Conservation (phyloP, 495 filamentous ascomycete genomes). For the Tuber indicum region DNA sequence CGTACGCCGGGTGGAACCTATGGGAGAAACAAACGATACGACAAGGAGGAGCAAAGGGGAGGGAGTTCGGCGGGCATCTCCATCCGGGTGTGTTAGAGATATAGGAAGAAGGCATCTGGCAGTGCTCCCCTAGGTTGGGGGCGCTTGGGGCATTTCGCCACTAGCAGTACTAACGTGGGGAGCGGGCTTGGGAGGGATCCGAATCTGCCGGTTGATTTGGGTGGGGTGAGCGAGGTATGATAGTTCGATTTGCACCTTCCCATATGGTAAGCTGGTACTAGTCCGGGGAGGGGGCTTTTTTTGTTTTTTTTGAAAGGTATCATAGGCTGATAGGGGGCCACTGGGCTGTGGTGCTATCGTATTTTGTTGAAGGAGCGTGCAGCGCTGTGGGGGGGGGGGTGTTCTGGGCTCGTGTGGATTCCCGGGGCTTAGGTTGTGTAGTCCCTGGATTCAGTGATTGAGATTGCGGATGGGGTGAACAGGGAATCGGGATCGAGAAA, state of each 20-base stretch:
- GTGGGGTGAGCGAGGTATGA: slow-evolving; percentile 22
- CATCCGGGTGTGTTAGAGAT: too few species aligned
- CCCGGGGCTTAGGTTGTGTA: too few species aligned
- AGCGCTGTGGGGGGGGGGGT: slow-evolving; percentile 20
- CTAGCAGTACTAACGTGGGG: not conserved
- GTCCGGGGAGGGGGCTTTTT: too few species aligned
- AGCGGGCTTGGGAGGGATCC: slow-evolving; percentile 9
- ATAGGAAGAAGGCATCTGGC: too few species aligned
- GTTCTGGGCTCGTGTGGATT: not conserved
- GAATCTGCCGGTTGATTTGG: slow-evolving; percentile 14
- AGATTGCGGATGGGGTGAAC: not conserved
- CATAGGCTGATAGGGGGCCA: not conserved
- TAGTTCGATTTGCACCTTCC: slow-evolving; percentile 28
- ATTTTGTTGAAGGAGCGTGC: slow-evolving; percentile 26
- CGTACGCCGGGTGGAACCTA: too few species aligned
- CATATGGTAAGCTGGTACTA: slow-evolving; percentile 19
- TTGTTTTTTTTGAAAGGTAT: not conserved
- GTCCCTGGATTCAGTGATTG: too few species aligned
- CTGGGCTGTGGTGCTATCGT: slow-evolving; percentile 33
- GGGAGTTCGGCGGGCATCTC: too few species aligned
- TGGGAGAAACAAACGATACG: too few species aligned
- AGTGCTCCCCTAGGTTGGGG: too few species aligned
- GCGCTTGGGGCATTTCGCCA: slow-evolving; percentile 22
- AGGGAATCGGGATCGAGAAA: slow-evolving; percentile 1
- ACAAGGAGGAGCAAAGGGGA: too few species aligned